Percentiles rank a stretch among this genome's conserved stretches.
phyloP scores from a whole-genome alignment of 495 filamentous ascomycete species.

The Niebla homalea region DNA sequence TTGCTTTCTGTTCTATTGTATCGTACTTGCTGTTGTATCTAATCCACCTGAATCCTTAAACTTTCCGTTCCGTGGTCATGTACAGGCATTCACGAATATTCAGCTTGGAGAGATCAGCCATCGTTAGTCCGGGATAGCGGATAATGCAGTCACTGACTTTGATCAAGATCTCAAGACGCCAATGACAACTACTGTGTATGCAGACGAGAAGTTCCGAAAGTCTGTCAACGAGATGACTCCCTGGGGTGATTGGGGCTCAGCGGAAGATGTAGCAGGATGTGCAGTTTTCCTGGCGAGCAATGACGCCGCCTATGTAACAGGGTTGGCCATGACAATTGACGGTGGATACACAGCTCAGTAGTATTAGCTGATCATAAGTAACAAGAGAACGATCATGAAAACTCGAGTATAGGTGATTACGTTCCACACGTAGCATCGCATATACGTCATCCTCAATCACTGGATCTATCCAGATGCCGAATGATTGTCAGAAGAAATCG shows the following conservation, averaged over 20 bases:
- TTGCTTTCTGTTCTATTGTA: not conserved
- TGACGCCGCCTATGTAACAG: conserved; percentile 35
- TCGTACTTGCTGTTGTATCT: not conserved
- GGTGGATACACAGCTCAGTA: conserved; percentile 31
- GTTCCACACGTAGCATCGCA: too few relatives aligned
- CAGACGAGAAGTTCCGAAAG: not conserved
- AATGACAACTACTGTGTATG: conserved; percentile 4
- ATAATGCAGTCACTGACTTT: not conserved
- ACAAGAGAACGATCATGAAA: too few relatives aligned
- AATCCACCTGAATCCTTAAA: not conserved
- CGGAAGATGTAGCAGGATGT: conserved; percentile 35
- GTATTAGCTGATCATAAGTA: not conserved
- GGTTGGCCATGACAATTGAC: conserved; percentile 34
- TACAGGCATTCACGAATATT: too few relatives aligned
- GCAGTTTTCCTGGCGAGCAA: conserved; percentile 40
- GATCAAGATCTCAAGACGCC: conserved; percentile 11
- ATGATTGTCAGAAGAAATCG: too few relatives aligned
- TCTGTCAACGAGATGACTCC: conserved; percentile 16
- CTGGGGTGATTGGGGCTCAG: conserved; percentile 27
- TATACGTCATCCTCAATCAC: too few relatives aligned
- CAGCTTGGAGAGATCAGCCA: too few relatives aligned
- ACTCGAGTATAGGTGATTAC: too few relatives aligned
- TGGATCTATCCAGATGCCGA: too few relatives aligned
- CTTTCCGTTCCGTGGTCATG: too few relatives aligned
- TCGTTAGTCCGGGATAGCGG: not conserved